These are phyloP conservation scores for Gossypium davidsonii DNA, from an alignment of 441 rosid species.

Conservation along the genomic window DNA sequence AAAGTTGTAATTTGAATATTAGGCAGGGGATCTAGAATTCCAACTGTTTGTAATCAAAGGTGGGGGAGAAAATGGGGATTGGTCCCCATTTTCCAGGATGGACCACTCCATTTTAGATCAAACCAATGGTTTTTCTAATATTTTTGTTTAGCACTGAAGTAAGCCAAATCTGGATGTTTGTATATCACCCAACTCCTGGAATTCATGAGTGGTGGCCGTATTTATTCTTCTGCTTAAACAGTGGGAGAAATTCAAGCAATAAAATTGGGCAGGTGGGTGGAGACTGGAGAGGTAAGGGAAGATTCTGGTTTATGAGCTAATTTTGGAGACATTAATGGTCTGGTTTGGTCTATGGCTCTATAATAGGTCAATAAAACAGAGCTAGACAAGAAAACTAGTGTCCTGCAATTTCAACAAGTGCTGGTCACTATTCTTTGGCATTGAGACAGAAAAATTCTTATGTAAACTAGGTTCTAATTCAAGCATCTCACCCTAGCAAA, in stretches of 20 bases:
- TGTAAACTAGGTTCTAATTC: background rate
- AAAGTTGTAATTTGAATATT: background rate
- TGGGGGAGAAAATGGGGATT: background rate
- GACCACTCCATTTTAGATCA: background rate
- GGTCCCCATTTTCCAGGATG: background rate
- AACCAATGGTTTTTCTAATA: background rate
- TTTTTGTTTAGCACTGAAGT: background rate
- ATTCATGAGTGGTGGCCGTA: background rate
- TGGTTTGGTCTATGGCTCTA: background rate
- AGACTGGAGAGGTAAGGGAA: background rate
- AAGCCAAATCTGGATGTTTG: background rate
- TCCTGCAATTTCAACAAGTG: background rate
- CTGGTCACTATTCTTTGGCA: background rate
- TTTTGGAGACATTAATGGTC: slow-evolving; percentile 1
- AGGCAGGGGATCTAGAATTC: background rate
- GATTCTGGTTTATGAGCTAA: background rate
- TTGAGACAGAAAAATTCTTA: background rate
- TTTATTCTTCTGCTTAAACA: background rate
- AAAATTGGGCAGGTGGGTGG: background rate
- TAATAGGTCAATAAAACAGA: background rate
- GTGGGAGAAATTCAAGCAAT: background rate
- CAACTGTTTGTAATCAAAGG: background rate
- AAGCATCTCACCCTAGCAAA: background rate
- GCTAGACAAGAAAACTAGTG: background rate
- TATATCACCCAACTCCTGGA: background rate